A percentile compares a stretch with the other conserved stretches of the same genome.
Evolutionary conservation across 768 basidiomycete genomes (phyloP).

Genomic region (Inosperma sp.): DNA sequence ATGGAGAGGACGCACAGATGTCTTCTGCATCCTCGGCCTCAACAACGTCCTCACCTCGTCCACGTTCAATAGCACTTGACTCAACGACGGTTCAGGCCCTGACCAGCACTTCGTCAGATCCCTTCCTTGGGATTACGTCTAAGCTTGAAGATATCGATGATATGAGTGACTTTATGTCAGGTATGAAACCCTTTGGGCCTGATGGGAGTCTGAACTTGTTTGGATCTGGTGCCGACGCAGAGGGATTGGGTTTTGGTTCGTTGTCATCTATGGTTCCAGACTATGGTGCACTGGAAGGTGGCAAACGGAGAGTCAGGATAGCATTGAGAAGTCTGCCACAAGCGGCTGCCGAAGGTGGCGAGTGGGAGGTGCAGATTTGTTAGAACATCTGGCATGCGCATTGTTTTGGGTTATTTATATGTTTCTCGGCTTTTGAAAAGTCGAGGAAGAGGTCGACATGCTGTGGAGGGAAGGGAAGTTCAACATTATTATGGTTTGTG

Average conservation of each 20-base stretch:
- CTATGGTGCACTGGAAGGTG: constrained; percentile 32
- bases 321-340: constrained; percentile 62
- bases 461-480: too few relatives aligned
- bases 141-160: constrained; percentile 21
- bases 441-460: background rate
- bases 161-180: constrained; percentile 3
- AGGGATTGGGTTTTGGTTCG: background rate
- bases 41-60: constrained; percentile 26
- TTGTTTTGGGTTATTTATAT: constrained; percentile 3
- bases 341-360: constrained; percentile 61
- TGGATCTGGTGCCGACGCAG: constrained; percentile 17
- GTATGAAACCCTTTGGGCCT: constrained; percentile 2
- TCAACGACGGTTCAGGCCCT: constrained; percentile 35
- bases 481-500: too few relatives aligned
- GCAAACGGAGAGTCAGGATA: constrained; percentile 55
- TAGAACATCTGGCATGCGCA: constrained; percentile 27
- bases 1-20: constrained; percentile 14
- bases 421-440: background rate
- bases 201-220: constrained; percentile 14
- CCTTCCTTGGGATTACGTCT: constrained; percentile 50
- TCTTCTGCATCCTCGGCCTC: constrained; percentile 19
- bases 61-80: constrained; percentile 25
- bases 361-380: constrained; percentile 76
- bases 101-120: constrained; percentile 42
- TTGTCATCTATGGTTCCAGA: constrained; percentile 30